A percentile compares a stretch with the other conserved stretches of the same genome.
phyloP scores from a whole-genome alignment of 441 rosid species.

The Flueggea neowawraea region DNA sequence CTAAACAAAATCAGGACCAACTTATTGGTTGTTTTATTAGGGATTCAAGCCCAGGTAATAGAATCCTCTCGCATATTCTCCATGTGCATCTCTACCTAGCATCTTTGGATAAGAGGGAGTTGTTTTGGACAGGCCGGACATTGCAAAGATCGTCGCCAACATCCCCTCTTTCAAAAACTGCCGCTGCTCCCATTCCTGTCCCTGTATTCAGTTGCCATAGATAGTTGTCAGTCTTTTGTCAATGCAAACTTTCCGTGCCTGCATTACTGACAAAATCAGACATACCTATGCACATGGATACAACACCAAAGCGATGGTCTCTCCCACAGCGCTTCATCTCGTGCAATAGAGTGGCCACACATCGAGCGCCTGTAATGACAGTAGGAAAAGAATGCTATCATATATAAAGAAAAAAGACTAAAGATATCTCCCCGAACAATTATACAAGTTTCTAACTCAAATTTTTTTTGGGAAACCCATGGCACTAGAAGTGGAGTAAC shows the following conservation, averaged over 20 bases:
- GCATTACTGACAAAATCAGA: too few relatives aligned
- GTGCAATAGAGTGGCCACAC: constrained; percentile 91
- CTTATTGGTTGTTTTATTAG: too few relatives aligned
- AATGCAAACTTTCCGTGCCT: too few relatives aligned
- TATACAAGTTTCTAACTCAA: too few relatives aligned
- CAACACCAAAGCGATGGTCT: constrained; percentile 90
- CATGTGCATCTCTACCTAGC: constrained; percentile 17
- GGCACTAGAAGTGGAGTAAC: too few relatives aligned
- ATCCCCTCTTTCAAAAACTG: constrained; percentile 92
- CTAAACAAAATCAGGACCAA: too few relatives aligned
- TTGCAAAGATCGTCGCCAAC: constrained; percentile 68
- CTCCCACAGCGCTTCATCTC: constrained; percentile 97
- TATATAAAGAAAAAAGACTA: neutral
- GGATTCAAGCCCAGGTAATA: too few relatives aligned
- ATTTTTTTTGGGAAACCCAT: too few relatives aligned
- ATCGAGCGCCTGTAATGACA: constrained; percentile 73
- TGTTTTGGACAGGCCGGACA: constrained; percentile 43
- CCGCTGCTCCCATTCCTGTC: constrained; percentile 99
- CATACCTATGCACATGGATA: constrained; percentile 97
- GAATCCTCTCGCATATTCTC: too few relatives aligned
- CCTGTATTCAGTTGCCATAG: constrained; percentile 33
- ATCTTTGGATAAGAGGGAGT: constrained; percentile 48
- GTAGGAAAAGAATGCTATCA: too few relatives aligned
- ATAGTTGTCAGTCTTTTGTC: too few relatives aligned
- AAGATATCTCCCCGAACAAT: too few relatives aligned